Conservation (phyloP, 2,329 filamentous ascomycete species). For the Pyricularia pennisetigena region DNA sequence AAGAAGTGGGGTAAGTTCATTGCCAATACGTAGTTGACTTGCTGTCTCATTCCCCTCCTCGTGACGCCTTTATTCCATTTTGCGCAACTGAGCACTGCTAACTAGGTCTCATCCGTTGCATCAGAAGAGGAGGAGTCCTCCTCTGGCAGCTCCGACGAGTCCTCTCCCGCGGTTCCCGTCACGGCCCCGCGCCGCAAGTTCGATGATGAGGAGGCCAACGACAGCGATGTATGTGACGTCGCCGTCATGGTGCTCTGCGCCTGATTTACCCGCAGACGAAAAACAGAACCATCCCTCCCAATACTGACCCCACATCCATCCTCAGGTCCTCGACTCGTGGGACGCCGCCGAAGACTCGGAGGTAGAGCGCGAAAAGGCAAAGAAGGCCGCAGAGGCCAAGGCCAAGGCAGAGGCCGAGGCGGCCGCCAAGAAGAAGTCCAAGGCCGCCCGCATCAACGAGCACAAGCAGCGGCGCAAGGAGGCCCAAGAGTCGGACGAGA, state of each 20-base stretch:
- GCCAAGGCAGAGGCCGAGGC: constrained; percentile 84
- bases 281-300: neutral
- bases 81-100: neutral
- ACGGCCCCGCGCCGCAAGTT: constrained; percentile 55
- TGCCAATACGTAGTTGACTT: neutral
- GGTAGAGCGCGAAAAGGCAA: constrained; percentile 88
- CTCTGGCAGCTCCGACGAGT: constrained; percentile 19
- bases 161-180: constrained; percentile 25
- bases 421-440: constrained; percentile 83
- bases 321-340: constrained; percentile 87
- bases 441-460: constrained; percentile 77
- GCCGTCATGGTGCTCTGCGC: neutral
- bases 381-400: constrained; percentile 76
- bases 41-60: neutral
- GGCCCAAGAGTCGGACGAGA: constrained; percentile 44
- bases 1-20: constrained; percentile 30
- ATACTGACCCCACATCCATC: neutral
- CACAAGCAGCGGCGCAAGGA: constrained; percentile 48
- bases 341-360: constrained; percentile 96
- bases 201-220: constrained; percentile 82
- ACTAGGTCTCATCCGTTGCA: neutral
- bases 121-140: constrained; percentile 25
- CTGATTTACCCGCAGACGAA: neutral
- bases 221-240: constrained; percentile 55
- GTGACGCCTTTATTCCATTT: neutral